phyloP scores from a whole-genome alignment of 2,329 filamentous ascomycete species.

The Penicillium palitans region DNA sequence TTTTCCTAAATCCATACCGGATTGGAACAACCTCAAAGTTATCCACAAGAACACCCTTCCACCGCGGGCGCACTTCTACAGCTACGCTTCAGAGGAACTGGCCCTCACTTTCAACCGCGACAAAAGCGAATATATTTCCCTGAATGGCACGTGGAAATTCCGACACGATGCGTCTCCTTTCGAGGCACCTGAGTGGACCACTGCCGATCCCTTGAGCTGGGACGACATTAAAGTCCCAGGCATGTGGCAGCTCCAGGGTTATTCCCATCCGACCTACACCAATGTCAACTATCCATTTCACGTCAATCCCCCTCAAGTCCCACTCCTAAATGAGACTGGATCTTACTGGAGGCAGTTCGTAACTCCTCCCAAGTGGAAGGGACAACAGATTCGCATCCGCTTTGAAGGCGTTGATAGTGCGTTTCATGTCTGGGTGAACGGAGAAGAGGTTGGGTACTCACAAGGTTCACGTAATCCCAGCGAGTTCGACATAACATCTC shows the following conservation, averaged over 20 bases:
- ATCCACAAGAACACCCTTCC: slow-evolving; percentile 62
- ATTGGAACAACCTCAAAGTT: slow-evolving; percentile 63
- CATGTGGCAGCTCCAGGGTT: slow-evolving; percentile 70
- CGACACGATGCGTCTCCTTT: slow-evolving; percentile 14
- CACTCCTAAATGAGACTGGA: slow-evolving; percentile 64
- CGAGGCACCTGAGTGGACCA: slow-evolving; percentile 17
- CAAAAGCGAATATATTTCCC: slow-evolving; percentile 12
- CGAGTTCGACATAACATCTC: slow-evolving; percentile 66
- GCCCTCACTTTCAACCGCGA: slow-evolving; percentile 44
- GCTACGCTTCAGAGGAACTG: slow-evolving; percentile 52
- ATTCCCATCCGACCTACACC: slow-evolving; percentile 67
- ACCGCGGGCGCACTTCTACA: slow-evolving; percentile 58
- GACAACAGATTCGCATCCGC: slow-evolving; percentile 59
- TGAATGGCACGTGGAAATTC: slow-evolving; percentile 27
- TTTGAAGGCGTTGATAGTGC: slow-evolving; percentile 73
- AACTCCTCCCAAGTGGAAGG: slow-evolving; percentile 53
- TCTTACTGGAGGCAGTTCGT: slow-evolving; percentile 60
- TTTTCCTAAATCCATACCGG: slow-evolving; percentile 40
- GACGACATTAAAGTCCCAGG: slow-evolving; percentile 59
- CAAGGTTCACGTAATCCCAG: slow-evolving; percentile 68
- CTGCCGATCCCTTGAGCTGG: slow-evolving; percentile 7
- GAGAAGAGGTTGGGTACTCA: slow-evolving; percentile 63
- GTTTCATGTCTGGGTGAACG: slow-evolving; percentile 70
- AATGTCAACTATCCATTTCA: slow-evolving; percentile 68
- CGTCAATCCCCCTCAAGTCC: slow-evolving; percentile 63